These are phyloP conservation scores for Rhynchospora pubera DNA, from an alignment of 176 grass and related monocot species.

Conservation along the genomic window DNA sequence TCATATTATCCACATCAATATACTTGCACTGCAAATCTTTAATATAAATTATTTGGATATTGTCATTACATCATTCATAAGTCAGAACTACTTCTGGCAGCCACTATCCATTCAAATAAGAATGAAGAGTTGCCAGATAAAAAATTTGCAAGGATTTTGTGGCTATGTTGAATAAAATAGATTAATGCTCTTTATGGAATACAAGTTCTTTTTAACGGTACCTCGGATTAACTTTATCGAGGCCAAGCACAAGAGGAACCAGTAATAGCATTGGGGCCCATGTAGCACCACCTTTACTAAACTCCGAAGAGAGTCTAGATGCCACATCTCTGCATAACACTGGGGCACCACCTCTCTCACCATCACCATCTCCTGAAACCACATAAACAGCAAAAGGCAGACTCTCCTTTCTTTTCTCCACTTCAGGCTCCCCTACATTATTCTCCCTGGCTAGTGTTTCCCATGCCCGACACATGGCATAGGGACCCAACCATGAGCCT, in stretches of 20 bases:
- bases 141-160: not conserved
- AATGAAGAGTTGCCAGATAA: not conserved
- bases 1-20: not conserved
- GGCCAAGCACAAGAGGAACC: slow-evolving; percentile 88
- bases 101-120: not conserved
- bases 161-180: not conserved
- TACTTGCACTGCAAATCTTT: not conserved
- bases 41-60: not conserved
- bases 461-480: slow-evolving; percentile 94
- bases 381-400: slow-evolving; percentile 86
- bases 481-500: slow-evolving; percentile 93
- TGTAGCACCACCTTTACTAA: slow-evolving; percentile 33
- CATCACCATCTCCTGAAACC: slow-evolving; percentile 93
- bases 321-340: slow-evolving; percentile 80
- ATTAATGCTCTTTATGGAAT: not conserved
- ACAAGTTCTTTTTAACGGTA: slow-evolving; percentile 13
- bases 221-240: slow-evolving; percentile 97
- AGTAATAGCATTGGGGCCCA: slow-evolving; percentile 83
- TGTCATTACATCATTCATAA: not conserved
- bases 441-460: slow-evolving; percentile 68
- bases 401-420: slow-evolving; percentile 24
- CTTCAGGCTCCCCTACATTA: slow-evolving; percentile 27
- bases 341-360: slow-evolving; percentile 93
- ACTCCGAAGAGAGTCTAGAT: slow-evolving; percentile 56
- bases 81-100: not conserved